Evolutionary conservation across 2,329 filamentous ascomycete genomes (phyloP).

Genomic region (Cercospora sp.): DNA sequence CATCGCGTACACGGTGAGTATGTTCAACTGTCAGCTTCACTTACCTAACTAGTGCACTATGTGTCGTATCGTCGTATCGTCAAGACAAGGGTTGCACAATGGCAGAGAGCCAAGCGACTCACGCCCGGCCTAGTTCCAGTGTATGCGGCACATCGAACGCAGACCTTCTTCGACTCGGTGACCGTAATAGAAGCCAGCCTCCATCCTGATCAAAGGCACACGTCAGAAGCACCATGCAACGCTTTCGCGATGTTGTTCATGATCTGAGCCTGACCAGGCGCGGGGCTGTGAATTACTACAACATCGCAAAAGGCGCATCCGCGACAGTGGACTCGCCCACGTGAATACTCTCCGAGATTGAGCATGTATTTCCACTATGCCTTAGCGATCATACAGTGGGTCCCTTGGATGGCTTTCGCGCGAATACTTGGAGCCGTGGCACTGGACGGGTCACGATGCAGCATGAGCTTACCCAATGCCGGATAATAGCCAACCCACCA

Average conservation of each 20-base stretch:
- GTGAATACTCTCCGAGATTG: not conserved
- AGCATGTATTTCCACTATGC: not conserved
- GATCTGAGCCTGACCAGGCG: not conserved
- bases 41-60: not conserved
- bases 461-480: not conserved
- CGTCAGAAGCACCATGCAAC: not conserved
- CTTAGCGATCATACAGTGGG: not conserved
- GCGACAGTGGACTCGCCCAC: not conserved
- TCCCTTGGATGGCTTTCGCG: not conserved
- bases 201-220: not conserved
- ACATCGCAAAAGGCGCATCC: not conserved
- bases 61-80: not conserved
- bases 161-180: not conserved
- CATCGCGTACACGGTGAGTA: not conserved
- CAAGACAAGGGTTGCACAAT: not conserved
- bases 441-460: not conserved
- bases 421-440: not conserved
- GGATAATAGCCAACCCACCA: not conserved
- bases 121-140: not conserved
- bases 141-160: not conserved
- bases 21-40: not conserved
- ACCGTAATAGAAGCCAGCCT: not conserved
- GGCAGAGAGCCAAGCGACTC: not conserved
- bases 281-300: not conserved
- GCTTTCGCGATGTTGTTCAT: not conserved